phyloP scores from a whole-genome alignment of 2,329 filamentous ascomycete genomes.

The Acrodontium crateriforme region DNA sequence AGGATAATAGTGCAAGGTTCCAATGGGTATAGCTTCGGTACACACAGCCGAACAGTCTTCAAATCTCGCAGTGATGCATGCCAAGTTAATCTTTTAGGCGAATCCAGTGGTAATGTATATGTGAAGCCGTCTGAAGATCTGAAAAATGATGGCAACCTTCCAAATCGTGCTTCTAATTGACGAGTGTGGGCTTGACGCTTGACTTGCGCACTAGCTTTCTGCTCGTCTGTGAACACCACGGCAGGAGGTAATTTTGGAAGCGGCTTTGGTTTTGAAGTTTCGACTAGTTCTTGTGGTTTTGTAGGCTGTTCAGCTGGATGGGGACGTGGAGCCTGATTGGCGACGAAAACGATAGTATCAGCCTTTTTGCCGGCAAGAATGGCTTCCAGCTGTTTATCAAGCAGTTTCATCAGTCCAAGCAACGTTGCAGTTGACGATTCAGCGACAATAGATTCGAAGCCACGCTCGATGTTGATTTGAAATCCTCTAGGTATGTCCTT shows the following conservation, averaged over 20 bases:
- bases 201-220: slow-evolving; percentile 49
- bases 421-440: slow-evolving; percentile 44
- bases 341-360: slow-evolving; percentile 57
- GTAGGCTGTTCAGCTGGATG: neutral
- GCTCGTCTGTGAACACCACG: slow-evolving; percentile 38
- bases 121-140: slow-evolving; percentile 56
- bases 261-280: slow-evolving; percentile 5
- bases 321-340: slow-evolving; percentile 27
- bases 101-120: slow-evolving; percentile 58
- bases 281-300: neutral
- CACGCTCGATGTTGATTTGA: slow-evolving; percentile 61
- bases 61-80: slow-evolving; percentile 47
- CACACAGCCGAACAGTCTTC: slow-evolving; percentile 51
- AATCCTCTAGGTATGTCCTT: slow-evolving; percentile 58
- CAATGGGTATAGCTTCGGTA: slow-evolving; percentile 59
- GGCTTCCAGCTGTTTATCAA: slow-evolving; percentile 59
- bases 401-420: slow-evolving; percentile 50
- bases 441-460: slow-evolving; percentile 52
- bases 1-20: slow-evolving; percentile 33
- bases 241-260: slow-evolving; percentile 15
- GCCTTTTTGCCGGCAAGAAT: slow-evolving; percentile 57
- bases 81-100: slow-evolving; percentile 45
- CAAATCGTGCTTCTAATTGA: slow-evolving; percentile 63
- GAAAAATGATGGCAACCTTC: slow-evolving; percentile 50
- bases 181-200: slow-evolving; percentile 52